Base-by-base conservation (phyloP, 257 asterid species). In the Nicotiana sylvestris region DNA sequence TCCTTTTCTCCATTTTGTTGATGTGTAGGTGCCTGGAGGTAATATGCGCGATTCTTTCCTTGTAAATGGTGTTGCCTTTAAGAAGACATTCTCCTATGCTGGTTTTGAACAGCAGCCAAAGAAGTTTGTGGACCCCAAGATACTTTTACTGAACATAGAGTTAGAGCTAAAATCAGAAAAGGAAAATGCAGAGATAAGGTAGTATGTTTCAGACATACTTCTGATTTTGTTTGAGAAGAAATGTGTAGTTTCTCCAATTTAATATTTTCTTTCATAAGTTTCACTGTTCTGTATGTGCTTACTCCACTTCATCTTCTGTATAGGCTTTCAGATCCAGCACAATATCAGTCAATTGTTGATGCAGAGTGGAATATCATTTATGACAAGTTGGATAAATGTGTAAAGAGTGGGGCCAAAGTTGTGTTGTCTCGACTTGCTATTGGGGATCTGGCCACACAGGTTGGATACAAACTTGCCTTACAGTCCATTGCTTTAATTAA, bases 101-200 rank as follows among this genome's bases (percentile, higher is more conserved):
- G 99, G 99, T 83, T 94, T 96, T 87, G 99, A 96, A 89, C 99
- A 96, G 89, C 99, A 96, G 79, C 99, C 98, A 12, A 96, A 96
- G 85, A 92, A 89, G 84, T 93, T 96, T 85, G 53, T 88, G 56
- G 90, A 89, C 82, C 99, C 97, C 82, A 92, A 90, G 92, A 90
- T 96, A 74, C 97, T 96, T 76, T 81, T 96, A 85, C 91, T 96
- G 60, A 96, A 96, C 91, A 94, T 96, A 64, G 99, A 96, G 84
- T 85, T 96, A 91, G 99, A 96, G 86, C 89, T 96, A 82, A 96
- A 96, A 88, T 96, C 99, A 43, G 99, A 96, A 91, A 96, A 90
- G 89, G 99, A 96, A 88, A 96, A 96, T 86, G 99, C 99, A 39
- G 99, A 96, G 93, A 96, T 96, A 86, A 91, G 99, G 99, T 94